phyloP scores from a whole-genome alignment of 176 grass and related monocot genomes.

The Stipa capillata region DNA sequence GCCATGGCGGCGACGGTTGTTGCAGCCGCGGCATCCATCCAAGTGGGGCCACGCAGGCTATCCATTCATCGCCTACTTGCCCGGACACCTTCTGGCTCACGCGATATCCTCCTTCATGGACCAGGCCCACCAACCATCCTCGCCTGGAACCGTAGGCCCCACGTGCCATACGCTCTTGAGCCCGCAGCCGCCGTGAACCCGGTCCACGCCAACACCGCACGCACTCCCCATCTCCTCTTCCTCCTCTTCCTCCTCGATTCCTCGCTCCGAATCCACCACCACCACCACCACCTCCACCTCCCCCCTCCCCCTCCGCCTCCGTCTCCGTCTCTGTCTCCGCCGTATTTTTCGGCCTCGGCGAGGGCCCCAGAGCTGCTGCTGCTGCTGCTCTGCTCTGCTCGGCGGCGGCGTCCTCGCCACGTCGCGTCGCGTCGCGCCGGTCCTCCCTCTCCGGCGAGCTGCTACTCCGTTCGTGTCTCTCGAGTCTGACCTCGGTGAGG shows the following conservation, averaged over 20 bases:
- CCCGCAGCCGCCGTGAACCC: conserved; percentile 11
- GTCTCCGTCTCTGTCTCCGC: too few species aligned
- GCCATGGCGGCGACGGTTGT: conserved; percentile 6
- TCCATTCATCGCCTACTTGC: conserved; percentile 8
- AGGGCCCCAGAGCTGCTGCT: too few species aligned
- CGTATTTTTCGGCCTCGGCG: not conserved
- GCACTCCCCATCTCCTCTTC: not conserved
- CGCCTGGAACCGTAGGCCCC: not conserved
- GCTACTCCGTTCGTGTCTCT: not conserved
- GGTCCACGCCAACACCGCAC: conserved; percentile 14
- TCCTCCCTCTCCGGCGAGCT: too few species aligned
- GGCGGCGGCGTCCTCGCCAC: not conserved
- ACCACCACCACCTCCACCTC: not conserved
- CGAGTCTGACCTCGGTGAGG: not conserved
- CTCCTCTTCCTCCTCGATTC: conserved; percentile 28
- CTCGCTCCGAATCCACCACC: not conserved
- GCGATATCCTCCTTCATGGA: not conserved
- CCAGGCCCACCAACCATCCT: not conserved
- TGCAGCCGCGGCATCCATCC: not conserved
- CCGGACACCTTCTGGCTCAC: conserved; percentile 2
- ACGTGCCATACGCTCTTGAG: not conserved
- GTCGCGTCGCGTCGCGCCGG: too few species aligned
- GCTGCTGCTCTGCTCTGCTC: not conserved
- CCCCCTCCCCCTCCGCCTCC: too few species aligned
- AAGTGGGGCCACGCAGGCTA: conserved; percentile 25